Conservation (phyloP, 2,329 filamentous ascomycete genomes). For the Aureobasidium leucospermi region DNA sequence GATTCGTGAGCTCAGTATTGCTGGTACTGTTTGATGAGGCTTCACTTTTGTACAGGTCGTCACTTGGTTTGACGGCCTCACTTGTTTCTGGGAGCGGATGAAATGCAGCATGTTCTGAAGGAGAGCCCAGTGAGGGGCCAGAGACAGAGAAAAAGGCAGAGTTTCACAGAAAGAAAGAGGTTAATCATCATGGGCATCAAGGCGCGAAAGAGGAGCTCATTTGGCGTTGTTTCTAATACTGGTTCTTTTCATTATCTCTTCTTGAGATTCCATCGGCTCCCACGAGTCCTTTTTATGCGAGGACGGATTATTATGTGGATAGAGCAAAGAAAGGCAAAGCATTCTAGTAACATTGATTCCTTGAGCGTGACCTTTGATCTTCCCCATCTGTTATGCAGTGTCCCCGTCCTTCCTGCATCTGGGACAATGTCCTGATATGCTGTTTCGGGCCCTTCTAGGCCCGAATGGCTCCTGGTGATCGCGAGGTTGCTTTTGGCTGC, state of each 20-base stretch:
- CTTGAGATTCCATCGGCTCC: not conserved
- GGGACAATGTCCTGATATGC: too few species aligned
- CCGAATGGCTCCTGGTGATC: too few species aligned
- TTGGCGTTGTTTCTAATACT: not conserved
- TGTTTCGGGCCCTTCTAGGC: too few species aligned
- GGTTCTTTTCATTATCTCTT: not conserved
- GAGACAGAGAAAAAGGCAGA: not conserved
- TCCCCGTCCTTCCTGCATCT: too few species aligned
- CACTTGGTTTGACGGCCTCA: not conserved
- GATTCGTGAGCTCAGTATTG: slow-evolving; percentile 93
- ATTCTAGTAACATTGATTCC: not conserved
- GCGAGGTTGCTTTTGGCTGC: too few species aligned
- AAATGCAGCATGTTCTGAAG: not conserved
- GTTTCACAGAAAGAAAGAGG: not conserved
- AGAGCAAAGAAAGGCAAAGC: not conserved
- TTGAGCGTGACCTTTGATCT: not conserved
- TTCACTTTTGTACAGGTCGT: not conserved
- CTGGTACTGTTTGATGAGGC: slow-evolving; percentile 51
- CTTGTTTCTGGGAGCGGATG: not conserved
- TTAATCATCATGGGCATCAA: slow-evolving; percentile 7
- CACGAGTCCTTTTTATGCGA: not conserved
- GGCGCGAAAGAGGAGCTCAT: not conserved
- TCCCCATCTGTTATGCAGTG: too few species aligned
- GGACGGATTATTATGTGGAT: not conserved
- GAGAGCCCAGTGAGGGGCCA: not conserved